Base-by-base conservation (phyloP, 495 filamentous ascomycete genomes). In the Clavariopsis aquatica region DNA sequence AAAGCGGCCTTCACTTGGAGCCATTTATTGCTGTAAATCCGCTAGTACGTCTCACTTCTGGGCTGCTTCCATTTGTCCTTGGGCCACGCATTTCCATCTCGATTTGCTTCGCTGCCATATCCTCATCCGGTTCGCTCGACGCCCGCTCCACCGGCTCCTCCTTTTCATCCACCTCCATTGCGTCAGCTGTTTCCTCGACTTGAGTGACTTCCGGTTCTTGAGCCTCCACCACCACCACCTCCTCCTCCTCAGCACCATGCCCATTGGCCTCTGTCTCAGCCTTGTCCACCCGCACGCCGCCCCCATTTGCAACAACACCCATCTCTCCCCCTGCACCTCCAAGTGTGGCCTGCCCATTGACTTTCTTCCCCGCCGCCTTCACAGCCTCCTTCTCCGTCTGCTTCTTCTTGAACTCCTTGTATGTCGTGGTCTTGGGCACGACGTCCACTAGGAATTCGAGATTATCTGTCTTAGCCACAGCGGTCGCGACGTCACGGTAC, bases 371-470 rank as follows among this genome's bases (percentile, higher is more conserved):
- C 38, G 3, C 49, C 7, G 62, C 19, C 20, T 58, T 56, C 27
- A 12, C 68, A 17, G 29, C 26, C 46, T 22, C 52, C 24, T 62
- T 36, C 23, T 49, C 62, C 49, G 49, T 61, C 57, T 57, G 46
- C 67, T 52, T 47, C 65, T 70, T 84, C 74, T 94, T 95, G 78
- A 87, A 85, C 69, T 90, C 82, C 75, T 88, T 89, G 80, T 85
- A 96, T 15, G 89, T 85, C 9, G 85, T 83, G 8, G 92, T 96
- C 72, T 88, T 89, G 34, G 94, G 94, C 26, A 97, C 86, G 10
- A 97, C 85, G 73, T 98, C 94, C 66, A 89, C 78, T 19, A 98
- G 89, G 76, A 98, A 98, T 72, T 97, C 92, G 59, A 98, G 89
- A 77, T 96, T 94, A 74, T 97, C 93, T 36, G 89, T 85, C 72